Evolutionary conservation across 345 rosid species (phyloP), one percentile per base, ranked within the genome.

Genomic region (Angophora floribunda): DNA sequence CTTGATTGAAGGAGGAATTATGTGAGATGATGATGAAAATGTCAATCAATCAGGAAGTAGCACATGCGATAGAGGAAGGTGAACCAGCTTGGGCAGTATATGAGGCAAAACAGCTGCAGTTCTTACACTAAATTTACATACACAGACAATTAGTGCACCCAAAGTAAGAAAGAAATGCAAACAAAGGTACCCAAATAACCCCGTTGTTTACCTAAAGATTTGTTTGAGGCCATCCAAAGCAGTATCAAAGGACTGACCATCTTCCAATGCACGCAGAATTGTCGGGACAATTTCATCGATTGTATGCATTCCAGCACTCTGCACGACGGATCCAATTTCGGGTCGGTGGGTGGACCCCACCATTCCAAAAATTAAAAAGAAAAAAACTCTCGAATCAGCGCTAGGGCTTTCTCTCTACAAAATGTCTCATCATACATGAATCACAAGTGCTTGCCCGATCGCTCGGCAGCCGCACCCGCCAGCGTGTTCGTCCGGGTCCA

Each of bases 301-400:
- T 89, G 99, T 99, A 95, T 95, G 99, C 97, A 98, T 85, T 89
- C 99, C 99, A 88, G 99, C 99, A 92, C 96, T 98, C 99, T 98
- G 92, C 87, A 87, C 86, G 85, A 85, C n/a, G 59, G 59, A 24
- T 2, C 41, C 41, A 4, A 4, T 36, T 36, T 36, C 41, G 41
- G 41, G 41, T 36, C 41, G 41, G 41, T 36, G 41, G 41, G 41
- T 36, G 41, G 41, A 36, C 41, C 41, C 41, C 3, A 36, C 41
- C 4, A 36, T 36, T 36, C 41, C 41, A 36, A 36, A 36, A 36
- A 36, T 36, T 36, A 36, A 36, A 36, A n/a, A n/a, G n/a, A n/a
- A n/a, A n/a, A n/a, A 36, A 36, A 36, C 4, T 36, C 41, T 36
- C 41, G 41, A 36, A 36, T 36, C 41, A 2, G 4, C 41, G 41